Evolutionary conservation across 306 rosid species (phyloP).

Genomic region (Heteromeles arbutifolia): DNA sequence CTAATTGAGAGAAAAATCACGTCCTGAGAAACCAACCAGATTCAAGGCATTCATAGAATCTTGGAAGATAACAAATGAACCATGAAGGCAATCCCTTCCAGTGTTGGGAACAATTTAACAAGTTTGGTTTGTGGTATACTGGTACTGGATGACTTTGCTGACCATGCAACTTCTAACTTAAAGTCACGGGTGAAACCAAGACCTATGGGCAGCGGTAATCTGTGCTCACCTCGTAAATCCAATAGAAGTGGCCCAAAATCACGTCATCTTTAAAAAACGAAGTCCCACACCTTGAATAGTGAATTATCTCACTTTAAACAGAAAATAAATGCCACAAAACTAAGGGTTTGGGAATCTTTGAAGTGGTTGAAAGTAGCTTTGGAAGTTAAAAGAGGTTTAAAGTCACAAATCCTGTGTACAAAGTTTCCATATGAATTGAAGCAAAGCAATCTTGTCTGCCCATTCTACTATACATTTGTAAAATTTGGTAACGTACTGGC

Average conservation of each 20-base stretch:
- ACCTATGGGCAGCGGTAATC: conserved; percentile 9
- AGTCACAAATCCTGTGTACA: background rate
- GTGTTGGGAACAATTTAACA: background rate
- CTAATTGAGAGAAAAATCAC: background rate
- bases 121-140: background rate
- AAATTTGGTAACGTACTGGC: background rate
- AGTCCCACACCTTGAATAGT: background rate
- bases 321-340: background rate
- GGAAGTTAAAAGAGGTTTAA: background rate
- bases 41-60: background rate
- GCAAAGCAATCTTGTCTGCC: background rate
- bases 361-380: background rate
- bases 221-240: background rate
- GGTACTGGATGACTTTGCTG: background rate
- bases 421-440: background rate
- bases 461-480: background rate
- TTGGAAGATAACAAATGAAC: background rate
- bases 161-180: background rate
- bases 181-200: background rate
- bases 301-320: background rate
- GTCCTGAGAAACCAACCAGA: conserved; percentile 9
- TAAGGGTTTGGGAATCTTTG: background rate
- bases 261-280: background rate
- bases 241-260: background rate
- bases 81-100: conserved; percentile 10